These are phyloP conservation scores for Cladosporium sp. DNA, from an alignment of 2,329 filamentous ascomycete genomes.

Conservation along the genomic window DNA sequence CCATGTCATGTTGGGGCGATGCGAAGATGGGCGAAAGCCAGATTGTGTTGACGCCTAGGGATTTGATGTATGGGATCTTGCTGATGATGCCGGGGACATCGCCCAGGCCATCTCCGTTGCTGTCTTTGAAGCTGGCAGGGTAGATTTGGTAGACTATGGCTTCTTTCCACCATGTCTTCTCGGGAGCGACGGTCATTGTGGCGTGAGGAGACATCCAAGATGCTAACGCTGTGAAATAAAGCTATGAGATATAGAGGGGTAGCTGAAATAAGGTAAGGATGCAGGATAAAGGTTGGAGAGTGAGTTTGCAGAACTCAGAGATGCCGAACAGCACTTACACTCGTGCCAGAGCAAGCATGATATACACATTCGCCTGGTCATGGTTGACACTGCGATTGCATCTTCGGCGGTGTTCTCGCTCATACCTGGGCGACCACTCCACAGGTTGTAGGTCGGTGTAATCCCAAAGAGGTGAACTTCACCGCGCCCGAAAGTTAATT, in stretches of 20 bases:
- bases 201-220: constrained; percentile 8
- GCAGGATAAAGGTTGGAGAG: background rate
- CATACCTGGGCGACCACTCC: background rate
- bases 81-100: constrained; percentile 60
- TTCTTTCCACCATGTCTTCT: constrained; percentile 42
- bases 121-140: constrained; percentile 45
- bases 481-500: background rate
- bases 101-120: constrained; percentile 56
- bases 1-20: constrained; percentile 61
- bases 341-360: background rate
- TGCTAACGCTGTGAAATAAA: background rate
- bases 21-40: constrained; percentile 65
- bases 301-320: background rate
- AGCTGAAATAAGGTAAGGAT: no score
- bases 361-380: constrained; percentile 2
- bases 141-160: constrained; percentile 44
- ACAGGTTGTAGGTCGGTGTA: background rate
- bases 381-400: background rate
- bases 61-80: constrained; percentile 57
- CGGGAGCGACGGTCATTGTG: constrained; percentile 3
- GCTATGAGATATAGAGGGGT: background rate
- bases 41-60: constrained; percentile 58
- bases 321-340: background rate
- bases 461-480: background rate
- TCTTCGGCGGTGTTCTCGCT: constrained; percentile 3